Evolutionary conservation across 2,329 filamentous ascomycete genomes (phyloP), one percentile per base, ranked within the genome.

Genomic region (Hymenoscyphus infarciens): DNA sequence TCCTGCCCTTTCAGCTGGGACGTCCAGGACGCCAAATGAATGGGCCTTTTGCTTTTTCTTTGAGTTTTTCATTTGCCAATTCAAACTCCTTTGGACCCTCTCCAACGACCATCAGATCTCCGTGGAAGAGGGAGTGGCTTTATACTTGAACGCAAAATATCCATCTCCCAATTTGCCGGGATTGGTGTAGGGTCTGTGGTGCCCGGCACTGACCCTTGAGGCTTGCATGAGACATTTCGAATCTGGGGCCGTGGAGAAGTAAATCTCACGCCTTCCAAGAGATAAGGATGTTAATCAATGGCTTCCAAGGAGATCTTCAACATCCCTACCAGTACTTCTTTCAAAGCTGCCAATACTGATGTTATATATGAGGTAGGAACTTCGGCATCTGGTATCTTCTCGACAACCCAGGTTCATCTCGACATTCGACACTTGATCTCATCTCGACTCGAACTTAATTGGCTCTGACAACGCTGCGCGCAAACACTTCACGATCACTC

Each of bases 231-330:
- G 59, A 54, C 35, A 56, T 19, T 15, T 53, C 53, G 25, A 35
- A 35, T 61, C 52, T 52, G 38, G 52, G 39, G 59, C 59, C 59
- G 59, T 61, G 59, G 59, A 61, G 53, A 61, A 56, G 52, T 13
- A 35, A 45, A 29, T 25, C 35, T 39, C 31, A 56, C 15, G 16
- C n/a, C 35, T 61, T 33, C 53, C 53, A 49, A 56, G 53, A 56
- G 53, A 61, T 56, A 56, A 56, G 53, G 38, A 49, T 31, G 16
- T 31, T 35, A 33, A 56, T 49, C 27, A n/a, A 6, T 35, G n/a
- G 11, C 29, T 39, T 56, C 59, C 59, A 61, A 61, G 59, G 59
- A 61, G 53, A 61, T 61, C 35, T 56, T 56, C 38, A 22, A 29
- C 22, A 19, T 25, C 38, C 45, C 25, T n/a, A 49, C 33, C 31